Base-by-base conservation (phyloP, 805 yeast species). In the Starmerella sirachaensis region DNA sequence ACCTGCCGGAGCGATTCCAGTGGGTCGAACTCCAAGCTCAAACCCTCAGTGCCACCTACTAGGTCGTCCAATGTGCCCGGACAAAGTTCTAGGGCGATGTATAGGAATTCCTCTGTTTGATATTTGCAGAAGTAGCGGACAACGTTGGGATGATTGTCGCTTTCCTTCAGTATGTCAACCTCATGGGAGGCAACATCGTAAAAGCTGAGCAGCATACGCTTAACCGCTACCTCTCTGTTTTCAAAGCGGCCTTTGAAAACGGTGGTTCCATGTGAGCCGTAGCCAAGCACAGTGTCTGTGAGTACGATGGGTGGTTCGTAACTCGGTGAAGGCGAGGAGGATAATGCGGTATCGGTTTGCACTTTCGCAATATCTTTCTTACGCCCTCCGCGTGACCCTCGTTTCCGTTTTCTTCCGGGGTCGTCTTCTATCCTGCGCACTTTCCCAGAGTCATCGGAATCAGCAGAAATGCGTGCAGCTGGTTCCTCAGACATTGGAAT, bases 71-170 rank as follows among this genome's bases (percentile, higher is more conserved):
- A 62, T 1, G 94, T 78, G 6, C 94, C 85, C 13, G 78, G 72
- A 60, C 98, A 91, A 17, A 88, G 66, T 54, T 91, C 98, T 40
- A 91, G 61, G 0, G 97, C 98, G 62, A 91, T 88, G 59, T 84
- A 88, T 37, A 88, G 61, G 54, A 91, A 91, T 53, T 78, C 74
- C 42, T 84, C 94, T 29, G 81, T 78, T 22, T 81, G 76, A 54
- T 88, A 93, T n/a, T 93, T 84, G 59, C 95, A 88, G 55, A 74
- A 91, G 56, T 91, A 91, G 38, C 97, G 63, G 5, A 91, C 74
- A 17, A 91, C 97, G 54, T 91, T 91, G 2, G 95, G 91, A 59
- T 88, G 97, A 56, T 85, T 94, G 51, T 91, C 98, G 61, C 94
- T 82, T 55, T 88, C 96, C 42, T 88, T 93, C 23, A 88, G 61